Evolutionary conservation across 2,329 filamentous ascomycete genomes (phyloP).

Genomic region (Aspergillus pseudoglaucus): DNA sequence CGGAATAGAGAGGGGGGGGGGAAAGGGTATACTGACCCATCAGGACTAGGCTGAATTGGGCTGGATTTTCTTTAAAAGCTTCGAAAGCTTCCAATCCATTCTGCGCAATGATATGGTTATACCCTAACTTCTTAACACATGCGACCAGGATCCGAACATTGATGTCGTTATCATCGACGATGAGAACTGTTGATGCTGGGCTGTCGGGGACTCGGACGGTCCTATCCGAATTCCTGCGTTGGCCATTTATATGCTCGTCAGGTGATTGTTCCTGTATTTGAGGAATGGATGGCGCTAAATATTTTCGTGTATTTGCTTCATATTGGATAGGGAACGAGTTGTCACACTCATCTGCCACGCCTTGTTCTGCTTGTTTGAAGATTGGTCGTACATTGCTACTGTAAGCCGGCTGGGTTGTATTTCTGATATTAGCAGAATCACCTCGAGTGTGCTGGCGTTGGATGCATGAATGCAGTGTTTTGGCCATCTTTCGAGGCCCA

Average conservation of each 20-base stretch:
- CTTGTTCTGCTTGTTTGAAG: too few species aligned
- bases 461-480: slow-evolving; percentile 20
- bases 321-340: too few species aligned
- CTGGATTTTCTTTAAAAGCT: slow-evolving; percentile 13
- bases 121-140: slow-evolving; percentile 23
- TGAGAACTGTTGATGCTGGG: slow-evolving; percentile 14
- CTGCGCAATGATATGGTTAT: slow-evolving; percentile 23
- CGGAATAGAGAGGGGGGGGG: too few species aligned
- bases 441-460: slow-evolving; percentile 7
- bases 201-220: neutral
- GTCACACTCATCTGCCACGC: too few species aligned
- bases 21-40: slow-evolving; percentile 13
- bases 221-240: neutral
- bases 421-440: neutral
- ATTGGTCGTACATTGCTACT: neutral
- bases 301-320: too few species aligned
- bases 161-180: slow-evolving; percentile 35
- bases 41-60: slow-evolving; percentile 6
- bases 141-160: slow-evolving; percentile 29
- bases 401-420: neutral
- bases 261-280: neutral
- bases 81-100: slow-evolving; percentile 31
- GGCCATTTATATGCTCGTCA: neutral
- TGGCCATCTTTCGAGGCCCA: slow-evolving; percentile 28
- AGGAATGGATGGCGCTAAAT: too few species aligned